Base-by-base conservation (phyloP, 1,284 basidiomycete species). In the Malassezia obtusa region DNA sequence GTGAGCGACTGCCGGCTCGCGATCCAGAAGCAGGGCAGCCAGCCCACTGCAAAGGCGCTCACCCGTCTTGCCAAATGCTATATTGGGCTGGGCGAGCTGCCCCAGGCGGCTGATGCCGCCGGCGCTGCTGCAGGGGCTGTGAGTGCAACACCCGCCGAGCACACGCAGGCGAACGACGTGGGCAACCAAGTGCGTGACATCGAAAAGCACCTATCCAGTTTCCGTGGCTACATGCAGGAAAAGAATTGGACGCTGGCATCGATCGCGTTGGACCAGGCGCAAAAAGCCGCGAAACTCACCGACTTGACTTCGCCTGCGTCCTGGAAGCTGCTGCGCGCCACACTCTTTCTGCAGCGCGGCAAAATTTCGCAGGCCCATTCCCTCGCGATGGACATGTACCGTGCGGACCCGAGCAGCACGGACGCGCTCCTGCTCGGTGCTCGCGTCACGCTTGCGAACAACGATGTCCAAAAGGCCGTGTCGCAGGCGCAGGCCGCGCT, bases 361-460 rank as follows among this genome's bases (percentile, higher is more conserved):
- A 55, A 67, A 25, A 52, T 67, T 19, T 58, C 63, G n/a, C 58
- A 61, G 17, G 67, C 71, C 19, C 61, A 62, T 48, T 51, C 52
- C 36, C 48, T 63, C 10, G 58, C 62, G 62, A 88, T 84, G 61
- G 85, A 89, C 61, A 83, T 86, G 1, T 76, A 89, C 39, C 83
- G 87, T 44, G 66, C 82, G 41, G 80, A 84, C 48, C 76, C 82
- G 5, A 83, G 81, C 61, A 86, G 87, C 1, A 84, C 87, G 0
- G 89, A 91, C 55, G 82, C 83, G 10, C 79, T 90, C n/a, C 79
- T 84, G 22, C 76, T 85, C n/a, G 82, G 87, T 43, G 89, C 86
- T 1, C 78, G 86, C 19, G 81, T 89, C 4, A 77, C 89, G 11
- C 87, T 89, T 77, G 78, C 88, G 21, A 79, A 79, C 7, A 83